phyloP scores from a whole-genome alignment of 2,329 filamentous ascomycete species.

The Sporothrix pallida region DNA sequence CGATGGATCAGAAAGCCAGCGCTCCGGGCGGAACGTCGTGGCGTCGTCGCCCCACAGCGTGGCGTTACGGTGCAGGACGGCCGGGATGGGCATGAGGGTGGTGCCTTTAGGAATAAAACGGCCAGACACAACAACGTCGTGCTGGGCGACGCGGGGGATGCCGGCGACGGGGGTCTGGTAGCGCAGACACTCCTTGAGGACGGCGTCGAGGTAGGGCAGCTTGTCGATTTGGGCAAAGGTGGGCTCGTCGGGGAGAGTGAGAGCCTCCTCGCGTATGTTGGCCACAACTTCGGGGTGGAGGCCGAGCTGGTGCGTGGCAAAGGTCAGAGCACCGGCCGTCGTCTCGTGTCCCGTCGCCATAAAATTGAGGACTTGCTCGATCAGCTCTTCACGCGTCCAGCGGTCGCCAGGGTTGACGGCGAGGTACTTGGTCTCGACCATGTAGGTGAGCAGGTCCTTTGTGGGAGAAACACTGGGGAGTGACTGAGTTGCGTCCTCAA shows the following conservation, averaged over 20 bases:
- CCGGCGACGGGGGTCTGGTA: slow-evolving; percentile 42
- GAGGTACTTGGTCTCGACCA: slow-evolving; percentile 39
- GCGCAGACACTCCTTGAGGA: slow-evolving; percentile 43
- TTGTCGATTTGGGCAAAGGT: slow-evolving; percentile 32
- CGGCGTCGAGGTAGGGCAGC: slow-evolving; percentile 46
- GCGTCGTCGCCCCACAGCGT: slow-evolving; percentile 42
- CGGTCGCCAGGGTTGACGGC: neutral
- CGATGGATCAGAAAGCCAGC: slow-evolving; percentile 38
- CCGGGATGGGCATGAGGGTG: slow-evolving; percentile 38
- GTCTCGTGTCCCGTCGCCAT: slow-evolving; percentile 46
- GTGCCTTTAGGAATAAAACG: slow-evolving; percentile 41
- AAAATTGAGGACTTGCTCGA: slow-evolving; percentile 40
- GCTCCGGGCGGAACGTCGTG: slow-evolving; percentile 38
- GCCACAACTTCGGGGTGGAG: slow-evolving; percentile 44
- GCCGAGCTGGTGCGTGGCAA: slow-evolving; percentile 45
- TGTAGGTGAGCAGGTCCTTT: slow-evolving; percentile 42
- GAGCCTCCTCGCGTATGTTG: slow-evolving; percentile 40
- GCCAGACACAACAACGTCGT: slow-evolving; percentile 39
- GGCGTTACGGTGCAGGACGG: slow-evolving; percentile 38
- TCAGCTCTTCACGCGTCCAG: slow-evolving; percentile 32
- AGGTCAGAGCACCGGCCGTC: slow-evolving; percentile 44
- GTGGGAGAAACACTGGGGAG: slow-evolving; percentile 23
- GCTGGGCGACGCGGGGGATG: slow-evolving; percentile 33
- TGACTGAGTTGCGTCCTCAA: too few species aligned
- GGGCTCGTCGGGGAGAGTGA: neutral